phyloP scores from a whole-genome alignment of 441 rosid genomes.

The Theobroma grandiflorum region DNA sequence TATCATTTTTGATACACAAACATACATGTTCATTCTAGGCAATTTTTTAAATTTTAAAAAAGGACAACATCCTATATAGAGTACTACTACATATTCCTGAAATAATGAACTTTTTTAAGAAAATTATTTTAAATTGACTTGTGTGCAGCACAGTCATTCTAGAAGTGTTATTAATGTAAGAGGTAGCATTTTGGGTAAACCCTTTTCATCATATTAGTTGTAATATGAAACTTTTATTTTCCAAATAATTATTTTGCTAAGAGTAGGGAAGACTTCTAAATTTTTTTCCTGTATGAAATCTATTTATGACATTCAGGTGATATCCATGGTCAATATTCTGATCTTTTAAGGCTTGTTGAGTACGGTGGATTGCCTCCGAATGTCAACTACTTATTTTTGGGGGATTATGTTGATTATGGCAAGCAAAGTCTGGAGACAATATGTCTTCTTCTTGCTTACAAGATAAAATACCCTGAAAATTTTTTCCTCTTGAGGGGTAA shows the following conservation, averaged over 20 bases:
- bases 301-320: constrained; percentile 64
- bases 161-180: not conserved
- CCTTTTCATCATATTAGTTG: not conserved
- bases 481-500: constrained; percentile 81
- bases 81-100: not conserved
- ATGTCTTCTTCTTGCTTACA: constrained; percentile 77
- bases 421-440: constrained; percentile 81
- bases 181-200: not conserved
- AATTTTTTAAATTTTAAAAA: constrained; percentile 7
- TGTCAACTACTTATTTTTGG: constrained; percentile 83
- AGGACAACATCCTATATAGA: not conserved
- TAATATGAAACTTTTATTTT: not conserved
- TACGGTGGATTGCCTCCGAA: constrained; percentile 85
- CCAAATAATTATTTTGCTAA: not conserved
- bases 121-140: not conserved
- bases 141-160: not conserved
- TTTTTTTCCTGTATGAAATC: constrained; percentile 12
- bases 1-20: not conserved
- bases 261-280: not conserved
- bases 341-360: constrained; percentile 89
- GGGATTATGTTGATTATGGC: constrained; percentile 88
- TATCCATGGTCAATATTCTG: constrained; percentile 91
- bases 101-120: not conserved
- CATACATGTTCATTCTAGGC: not conserved
- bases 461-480: constrained; percentile 72